Evolutionary conservation across 2,329 filamentous ascomycete genomes (phyloP), one percentile per base, ranked within the genome.

Genomic region (Hymenoscyphus fructigenus): DNA sequence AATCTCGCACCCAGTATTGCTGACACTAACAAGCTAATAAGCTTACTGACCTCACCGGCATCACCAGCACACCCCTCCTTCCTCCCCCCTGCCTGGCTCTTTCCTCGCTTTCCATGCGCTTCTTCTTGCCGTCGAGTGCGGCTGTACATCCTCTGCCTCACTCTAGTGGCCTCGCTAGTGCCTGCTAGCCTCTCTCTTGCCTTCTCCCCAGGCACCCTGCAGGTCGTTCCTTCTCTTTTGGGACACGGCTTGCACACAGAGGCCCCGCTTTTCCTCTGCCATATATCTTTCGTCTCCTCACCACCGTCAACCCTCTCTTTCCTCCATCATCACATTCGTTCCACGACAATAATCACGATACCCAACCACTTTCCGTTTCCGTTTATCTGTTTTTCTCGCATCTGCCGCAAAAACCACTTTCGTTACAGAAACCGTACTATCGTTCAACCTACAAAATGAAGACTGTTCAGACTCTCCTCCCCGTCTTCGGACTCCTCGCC

Each of bases 401-500:
- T 26, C 29, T 28, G 53, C 23, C 29, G 41, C 47, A 23, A 23
- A 38, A n/a, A 41, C 41, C 59, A 62, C 59, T 55, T 59, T 65
- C 63, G 63, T 65, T 62, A 59, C 56, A 58, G 38, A 56, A n/a
- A 59, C 59, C 20, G 41, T 36, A 65, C 60, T 29, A 61, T 65
- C 60, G 64, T 65, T 65, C 60, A 55, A 41, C 17, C 50, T 17
- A 20, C 56, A 65, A 29, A 28, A 66, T 66, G 64, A 66, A 66
- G 64, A 53, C 64, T 44, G 50, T 63, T 61, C 64, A 66, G 53
- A 34, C 59, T 34, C 15, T 75, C 75, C n/a, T 74, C 70, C 3
- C 77, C 74, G 62, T 77, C 59, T 64, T 75, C 64, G 72, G 75
- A 65, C 69, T 75, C 62, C 64, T 71, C 56, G 68, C 73, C 41